These are phyloP conservation scores for Candida golubevii DNA, from an alignment of 805 yeast species.

Conservation along the genomic window DNA sequence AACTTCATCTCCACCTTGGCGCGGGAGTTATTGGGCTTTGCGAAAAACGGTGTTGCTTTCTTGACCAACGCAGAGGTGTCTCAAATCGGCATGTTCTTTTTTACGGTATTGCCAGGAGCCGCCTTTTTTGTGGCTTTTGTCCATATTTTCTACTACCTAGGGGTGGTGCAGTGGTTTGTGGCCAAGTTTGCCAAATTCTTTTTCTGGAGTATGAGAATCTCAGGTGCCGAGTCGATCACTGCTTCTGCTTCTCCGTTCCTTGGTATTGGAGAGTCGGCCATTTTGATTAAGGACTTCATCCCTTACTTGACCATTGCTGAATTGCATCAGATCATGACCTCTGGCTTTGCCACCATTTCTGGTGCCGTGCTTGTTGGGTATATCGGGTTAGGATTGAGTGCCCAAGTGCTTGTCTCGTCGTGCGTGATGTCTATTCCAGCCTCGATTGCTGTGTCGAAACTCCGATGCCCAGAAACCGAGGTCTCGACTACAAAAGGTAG, in stretches of 20 bases:
- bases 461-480: slow-evolving; percentile 58
- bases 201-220: slow-evolving; percentile 54
- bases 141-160: slow-evolving; percentile 57
- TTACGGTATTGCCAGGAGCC: slow-evolving; percentile 59
- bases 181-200: slow-evolving; percentile 54
- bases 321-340: slow-evolving; percentile 56
- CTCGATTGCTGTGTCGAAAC: slow-evolving; percentile 55
- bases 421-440: slow-evolving; percentile 71
- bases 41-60: slow-evolving; percentile 59
- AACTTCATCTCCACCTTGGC: slow-evolving; percentile 57
- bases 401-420: slow-evolving; percentile 60
- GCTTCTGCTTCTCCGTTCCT: slow-evolving; percentile 66
- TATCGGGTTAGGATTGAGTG: slow-evolving; percentile 57
- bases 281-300: slow-evolving; percentile 54
- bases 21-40: slow-evolving; percentile 52
- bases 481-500: slow-evolving; percentile 48
- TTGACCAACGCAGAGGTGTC: slow-evolving; percentile 42
- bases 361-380: slow-evolving; percentile 62
- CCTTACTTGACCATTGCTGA: slow-evolving; percentile 59
- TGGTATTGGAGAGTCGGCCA: slow-evolving; percentile 64
- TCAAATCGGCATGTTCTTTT: slow-evolving; percentile 44
- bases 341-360: slow-evolving; percentile 62
- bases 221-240: slow-evolving; percentile 63
- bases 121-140: slow-evolving; percentile 60
- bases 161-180: slow-evolving; percentile 56